Percentiles rank a stretch among this genome's conserved stretches.
phyloP scores from a whole-genome alignment of 768 basidiomycete species.

The Tylopilus sp. region DNA sequence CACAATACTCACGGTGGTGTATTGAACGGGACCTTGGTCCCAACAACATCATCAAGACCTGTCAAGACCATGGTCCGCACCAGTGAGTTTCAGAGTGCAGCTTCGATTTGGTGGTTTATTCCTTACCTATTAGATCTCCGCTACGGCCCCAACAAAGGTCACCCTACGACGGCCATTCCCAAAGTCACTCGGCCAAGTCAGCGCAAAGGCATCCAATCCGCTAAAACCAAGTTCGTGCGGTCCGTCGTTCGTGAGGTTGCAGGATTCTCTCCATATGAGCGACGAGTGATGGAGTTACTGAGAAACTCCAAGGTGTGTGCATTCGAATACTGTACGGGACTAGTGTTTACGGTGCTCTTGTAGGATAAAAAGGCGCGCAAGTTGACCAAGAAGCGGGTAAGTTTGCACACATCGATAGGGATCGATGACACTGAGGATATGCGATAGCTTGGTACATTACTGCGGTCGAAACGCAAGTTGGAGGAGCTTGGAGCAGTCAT shows the following conservation, averaged over 20 bases:
- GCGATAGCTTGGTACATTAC: conserved; percentile 88
- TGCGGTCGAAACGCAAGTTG: conserved; percentile 98
- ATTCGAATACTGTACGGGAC: neutral
- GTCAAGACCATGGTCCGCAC: conserved; percentile 68
- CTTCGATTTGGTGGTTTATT: conserved; percentile 1
- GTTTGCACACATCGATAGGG: conserved; percentile 30
- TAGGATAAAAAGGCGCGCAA: conserved; percentile 99
- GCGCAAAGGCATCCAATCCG: conserved; percentile 88
- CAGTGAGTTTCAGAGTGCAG: conserved; percentile 48
- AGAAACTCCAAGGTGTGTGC: conserved; percentile 88
- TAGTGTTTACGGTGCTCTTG: neutral
- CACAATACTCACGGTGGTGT: conserved; percentile 30
- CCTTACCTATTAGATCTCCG: conserved; percentile 61
- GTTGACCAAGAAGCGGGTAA: conserved; percentile 97
- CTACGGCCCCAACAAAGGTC: conserved; percentile 82
- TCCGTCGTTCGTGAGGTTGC: conserved; percentile 94
- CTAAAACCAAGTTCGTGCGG: conserved; percentile 92
- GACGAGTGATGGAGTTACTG: conserved; percentile 95
- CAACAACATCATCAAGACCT: conserved; percentile 45
- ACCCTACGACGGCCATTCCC: conserved; percentile 81
- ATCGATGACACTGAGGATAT: neutral
- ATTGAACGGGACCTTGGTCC: conserved; percentile 9
- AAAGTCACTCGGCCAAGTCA: conserved; percentile 76
- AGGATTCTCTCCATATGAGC: conserved; percentile 96
- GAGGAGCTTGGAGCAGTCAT: conserved; percentile 93